Conservation (phyloP, 805 yeast genomes). For the Candida arabinofermentans region DNA sequence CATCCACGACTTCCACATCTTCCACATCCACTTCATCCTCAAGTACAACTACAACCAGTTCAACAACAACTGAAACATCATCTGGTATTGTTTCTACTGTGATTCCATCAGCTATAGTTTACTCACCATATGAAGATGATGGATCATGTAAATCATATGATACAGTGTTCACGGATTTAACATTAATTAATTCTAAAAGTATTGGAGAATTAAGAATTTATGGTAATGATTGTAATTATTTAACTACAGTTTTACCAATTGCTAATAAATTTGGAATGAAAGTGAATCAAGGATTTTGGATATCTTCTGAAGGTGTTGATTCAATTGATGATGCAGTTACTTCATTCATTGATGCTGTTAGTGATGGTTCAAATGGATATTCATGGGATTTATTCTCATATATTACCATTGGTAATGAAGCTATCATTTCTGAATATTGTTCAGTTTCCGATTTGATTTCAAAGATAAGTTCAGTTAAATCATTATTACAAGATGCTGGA, state of each 20-base stretch:
- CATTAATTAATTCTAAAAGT: constrained; percentile 53
- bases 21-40: constrained; percentile 19
- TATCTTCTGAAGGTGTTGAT: constrained; percentile 57
- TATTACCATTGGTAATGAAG: constrained; percentile 88
- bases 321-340: constrained; percentile 61
- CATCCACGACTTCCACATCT: constrained; percentile 12
- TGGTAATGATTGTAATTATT: constrained; percentile 80
- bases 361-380: constrained; percentile 36
- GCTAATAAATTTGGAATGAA: constrained; percentile 56
- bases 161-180: constrained; percentile 56
- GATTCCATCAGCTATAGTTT: constrained; percentile 58
- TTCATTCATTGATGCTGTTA: constrained; percentile 45
- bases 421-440: constrained; percentile 59
- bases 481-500: constrained; percentile 60
- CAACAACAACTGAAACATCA: constrained; percentile 15
- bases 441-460: constrained; percentile 56
- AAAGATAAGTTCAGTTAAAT: constrained; percentile 64
- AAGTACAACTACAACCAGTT: constrained; percentile 25
- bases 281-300: constrained; percentile 88
- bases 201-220: constrained; percentile 69
- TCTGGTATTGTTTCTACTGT: constrained; percentile 27
- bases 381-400: constrained; percentile 73
- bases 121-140: constrained; percentile 73
- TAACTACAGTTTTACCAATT: constrained; percentile 60
- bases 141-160: constrained; percentile 60